Evolutionary conservation across 768 basidiomycete genomes (phyloP), one percentile per base, ranked within the genome.

Genomic region (Mycena kentingensis): DNA sequence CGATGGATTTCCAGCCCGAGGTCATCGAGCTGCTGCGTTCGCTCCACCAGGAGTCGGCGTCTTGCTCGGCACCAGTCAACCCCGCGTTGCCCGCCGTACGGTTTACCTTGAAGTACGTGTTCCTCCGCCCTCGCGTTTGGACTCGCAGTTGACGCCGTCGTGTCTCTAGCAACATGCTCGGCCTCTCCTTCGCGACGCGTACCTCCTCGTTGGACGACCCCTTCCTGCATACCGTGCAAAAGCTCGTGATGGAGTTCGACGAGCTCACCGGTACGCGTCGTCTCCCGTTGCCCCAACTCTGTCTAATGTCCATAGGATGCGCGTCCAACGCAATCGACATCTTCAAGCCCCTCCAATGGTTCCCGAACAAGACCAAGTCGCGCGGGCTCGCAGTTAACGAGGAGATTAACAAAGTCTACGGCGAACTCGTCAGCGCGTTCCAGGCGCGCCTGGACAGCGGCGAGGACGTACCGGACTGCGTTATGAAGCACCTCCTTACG

Each of bases 381-480:
- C 62, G 63, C 8, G 65, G 52, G 18, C 29, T 55, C 6, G 54
- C 57, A 16, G 53, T 67, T 7, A 63, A 65, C 59, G 53, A 55
- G 25, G 70, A 63, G 41, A 57, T 71, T 19, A 57, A 66, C 34
- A 58, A 62, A 24, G 64, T 68, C 2, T 72, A 70, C 45, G 68
- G 71, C 18, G 57, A 52, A 3, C 67, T 71, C 67, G 67, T 72
- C 10, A 47, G 46, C 43, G 61, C 58, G 4, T 60, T 70, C n/a
- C 65, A 66, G 45, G 60, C 48, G 3, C 64, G 65, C 11, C 60
- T 72, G 51, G 67, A 68, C 1, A 37, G 28, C 12, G 65, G 65
- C n/a, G 68, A 69, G 39, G 51, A 65, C 8, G 68, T 71, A 7
- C 69, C 71, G 1, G 64, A 71, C 52, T 72, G 71, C 50, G 63